Percentiles rank a stretch among this genome's conserved stretches.
phyloP scores from a whole-genome alignment of 2,329 filamentous ascomycete genomes.

The Fusarium proliferatum region DNA sequence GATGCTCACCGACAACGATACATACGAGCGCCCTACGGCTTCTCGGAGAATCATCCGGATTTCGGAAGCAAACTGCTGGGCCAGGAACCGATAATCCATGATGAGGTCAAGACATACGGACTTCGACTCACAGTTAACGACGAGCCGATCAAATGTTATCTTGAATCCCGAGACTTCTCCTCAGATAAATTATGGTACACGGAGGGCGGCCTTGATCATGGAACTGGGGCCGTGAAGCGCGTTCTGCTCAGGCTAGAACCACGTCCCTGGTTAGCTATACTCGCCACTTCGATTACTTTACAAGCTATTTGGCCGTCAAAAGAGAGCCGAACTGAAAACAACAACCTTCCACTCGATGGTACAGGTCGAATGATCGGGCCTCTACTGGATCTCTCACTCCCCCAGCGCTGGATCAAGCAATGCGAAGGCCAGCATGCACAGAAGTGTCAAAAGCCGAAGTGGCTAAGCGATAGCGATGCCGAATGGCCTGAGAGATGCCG shows the following conservation, averaged over 20 bases:
- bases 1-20: constrained; percentile 11
- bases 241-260: constrained; percentile 2
- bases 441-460: background rate
- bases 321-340: fast-evolving
- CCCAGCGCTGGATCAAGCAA: constrained; percentile 7
- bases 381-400: background rate
- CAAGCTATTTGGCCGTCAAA: constrained; percentile 7
- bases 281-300: background rate
- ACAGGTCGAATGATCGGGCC: constrained; percentile 1
- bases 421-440: constrained; percentile 17
- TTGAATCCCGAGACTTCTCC: background rate
- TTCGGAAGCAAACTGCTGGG: background rate
- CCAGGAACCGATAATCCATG: background rate
- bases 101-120: constrained; percentile 2
- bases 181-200: background rate
- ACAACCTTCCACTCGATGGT: fast-evolving
- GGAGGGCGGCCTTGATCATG: too few relatives aligned
- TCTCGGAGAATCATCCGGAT: background rate
- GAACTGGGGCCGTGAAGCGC: background rate
- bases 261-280: background rate
- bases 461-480: background rate
- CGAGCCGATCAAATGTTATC: background rate
- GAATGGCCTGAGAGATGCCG: background rate
- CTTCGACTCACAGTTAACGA: background rate
- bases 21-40: background rate